Evolutionary conservation across 1,284 basidiomycete genomes (phyloP), one percentile per base, ranked within the genome.

Genomic region (Malassezia restricta): DNA sequence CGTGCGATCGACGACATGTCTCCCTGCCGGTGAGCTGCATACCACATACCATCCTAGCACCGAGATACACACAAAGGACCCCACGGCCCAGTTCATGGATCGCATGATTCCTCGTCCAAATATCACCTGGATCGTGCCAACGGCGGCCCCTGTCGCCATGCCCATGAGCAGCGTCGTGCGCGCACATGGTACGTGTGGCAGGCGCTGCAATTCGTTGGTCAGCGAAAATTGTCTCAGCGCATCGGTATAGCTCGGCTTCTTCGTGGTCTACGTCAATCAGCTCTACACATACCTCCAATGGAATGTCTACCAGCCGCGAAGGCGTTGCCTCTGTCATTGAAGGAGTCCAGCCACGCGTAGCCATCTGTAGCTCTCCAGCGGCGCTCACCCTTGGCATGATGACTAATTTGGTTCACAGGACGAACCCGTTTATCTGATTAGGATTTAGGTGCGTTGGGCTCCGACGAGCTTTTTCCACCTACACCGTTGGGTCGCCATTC

Each of bases 171-270:
- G 37, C 9, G 32, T 50, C 31, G 41, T 50, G 20, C 53, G 53
- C 37, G 49, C 53, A 42, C 53, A 55, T 2, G 53, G 53, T n/a
- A 50, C 29, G 8, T 49, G 53, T 30, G 47, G 49, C 35, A 55
- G 42, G 2, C 15, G 35, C 38, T 47, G 27, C 14, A 55, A 17
- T 8, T 32, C 24, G 27, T 55, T 47, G 24, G 12, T 15, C 6
- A 40, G 35, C 11, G 32, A 33, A 8, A 31, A 37, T 2, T 33
- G 11, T 12, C 17, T 17, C 14, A 49, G 11, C 33, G 33, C 40
- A 35, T 49, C 33, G 3, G 15, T 5, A 24, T 24, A 24, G 20
- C 20, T 24, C 20, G 20, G 20, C 20, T 24, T 24, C 20, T 24
- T 24, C 20, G 20, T 24, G 20, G 2, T 24, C 20, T 24, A 24